These are phyloP conservation scores for Lizonia empirigonia DNA, from an alignment of 2,329 filamentous ascomycete genomes.

Conservation along the genomic window DNA sequence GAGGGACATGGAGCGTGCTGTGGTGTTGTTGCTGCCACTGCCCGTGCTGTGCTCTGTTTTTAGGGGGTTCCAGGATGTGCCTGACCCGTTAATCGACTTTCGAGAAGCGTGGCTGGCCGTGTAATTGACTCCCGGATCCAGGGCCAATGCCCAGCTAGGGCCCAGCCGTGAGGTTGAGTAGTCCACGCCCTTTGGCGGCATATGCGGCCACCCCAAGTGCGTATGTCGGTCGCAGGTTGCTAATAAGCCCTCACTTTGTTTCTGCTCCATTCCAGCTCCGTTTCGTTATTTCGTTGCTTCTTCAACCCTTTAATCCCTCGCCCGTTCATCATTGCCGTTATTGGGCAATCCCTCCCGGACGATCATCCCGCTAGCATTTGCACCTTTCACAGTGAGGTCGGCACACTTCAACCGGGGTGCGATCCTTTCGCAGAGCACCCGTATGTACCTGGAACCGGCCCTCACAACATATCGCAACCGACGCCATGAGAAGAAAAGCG, in stretches of 20 bases:
- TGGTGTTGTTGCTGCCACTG: conserved; percentile 7
- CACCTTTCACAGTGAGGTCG: conserved; percentile 18
- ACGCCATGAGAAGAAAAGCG: conserved; percentile 38
- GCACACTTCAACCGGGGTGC: conserved; percentile 21
- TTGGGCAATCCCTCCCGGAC: conserved; percentile 19
- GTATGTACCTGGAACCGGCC: conserved; percentile 16
- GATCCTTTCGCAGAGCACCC: conserved; percentile 14
- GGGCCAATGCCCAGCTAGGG: conserved; percentile 21
- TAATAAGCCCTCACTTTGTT: conserved; percentile 19
- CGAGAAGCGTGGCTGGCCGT: conserved; percentile 8
- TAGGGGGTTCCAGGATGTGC: conserved; percentile 6
- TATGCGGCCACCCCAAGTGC: conserved; percentile 11
- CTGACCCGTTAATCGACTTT: conserved; percentile 2
- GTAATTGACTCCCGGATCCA: conserved; percentile 20
- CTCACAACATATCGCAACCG: conserved; percentile 22
- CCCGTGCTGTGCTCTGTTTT: conserved; percentile 9
- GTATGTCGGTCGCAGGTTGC: conserved; percentile 28
- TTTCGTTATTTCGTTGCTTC: conserved; percentile 9
- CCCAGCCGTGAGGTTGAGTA: conserved; percentile 19
- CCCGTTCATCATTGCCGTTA: conserved; percentile 3
- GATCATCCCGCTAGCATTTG: conserved; percentile 10
- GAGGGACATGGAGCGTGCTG: conserved; percentile 8
- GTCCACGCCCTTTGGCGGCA: conserved; percentile 20
- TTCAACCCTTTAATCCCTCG: conserved; percentile 11
- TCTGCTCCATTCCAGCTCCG: conserved; percentile 12